Percentiles rank a stretch among this genome's conserved stretches.
Conservation (phyloP, 1,139 yeast genomes). For the Pichia sp. region DNA sequence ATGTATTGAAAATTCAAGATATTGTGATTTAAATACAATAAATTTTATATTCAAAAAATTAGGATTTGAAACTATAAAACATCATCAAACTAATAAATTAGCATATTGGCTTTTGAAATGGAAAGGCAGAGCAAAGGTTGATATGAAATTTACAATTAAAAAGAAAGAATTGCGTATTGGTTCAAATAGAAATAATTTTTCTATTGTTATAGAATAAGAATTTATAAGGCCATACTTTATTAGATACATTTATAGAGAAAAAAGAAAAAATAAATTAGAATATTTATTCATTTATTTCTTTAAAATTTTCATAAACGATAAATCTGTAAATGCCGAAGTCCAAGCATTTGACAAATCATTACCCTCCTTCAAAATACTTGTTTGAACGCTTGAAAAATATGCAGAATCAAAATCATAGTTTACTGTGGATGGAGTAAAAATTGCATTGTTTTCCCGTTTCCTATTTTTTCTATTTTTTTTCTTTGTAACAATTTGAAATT, state of each 20-base stretch:
- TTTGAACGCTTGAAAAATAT: slow-evolving; percentile 29
- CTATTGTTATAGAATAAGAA: slow-evolving; percentile 30
- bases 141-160: slow-evolving; percentile 20
- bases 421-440: slow-evolving; percentile 29
- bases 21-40: slow-evolving; percentile 46
- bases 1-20: slow-evolving; percentile 76
- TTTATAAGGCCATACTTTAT: background rate
- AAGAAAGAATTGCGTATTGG: slow-evolving; percentile 51
- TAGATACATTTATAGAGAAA: background rate
- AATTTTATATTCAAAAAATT: slow-evolving; percentile 42
- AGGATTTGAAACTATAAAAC: slow-evolving; percentile 47
- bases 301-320: slow-evolving; percentile 15
- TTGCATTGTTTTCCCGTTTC: slow-evolving; percentile 22
- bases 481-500: slow-evolving; percentile 30
- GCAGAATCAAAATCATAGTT: slow-evolving; percentile 32
- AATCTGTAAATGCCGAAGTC: slow-evolving; percentile 25
- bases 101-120: slow-evolving; percentile 67
- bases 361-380: slow-evolving; percentile 7
- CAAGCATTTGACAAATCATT: slow-evolving; percentile 16
- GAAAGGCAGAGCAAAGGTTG: slow-evolving; percentile 31
- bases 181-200: slow-evolving; percentile 56
- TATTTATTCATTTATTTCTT: background rate
- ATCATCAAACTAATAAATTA: slow-evolving; percentile 65
- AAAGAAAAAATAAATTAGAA: too few species aligned
- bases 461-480: slow-evolving; percentile 26